These are phyloP conservation scores for Aspergillus biplanus DNA, from an alignment of 495 filamentous ascomycete genomes.

Conservation along the genomic window DNA sequence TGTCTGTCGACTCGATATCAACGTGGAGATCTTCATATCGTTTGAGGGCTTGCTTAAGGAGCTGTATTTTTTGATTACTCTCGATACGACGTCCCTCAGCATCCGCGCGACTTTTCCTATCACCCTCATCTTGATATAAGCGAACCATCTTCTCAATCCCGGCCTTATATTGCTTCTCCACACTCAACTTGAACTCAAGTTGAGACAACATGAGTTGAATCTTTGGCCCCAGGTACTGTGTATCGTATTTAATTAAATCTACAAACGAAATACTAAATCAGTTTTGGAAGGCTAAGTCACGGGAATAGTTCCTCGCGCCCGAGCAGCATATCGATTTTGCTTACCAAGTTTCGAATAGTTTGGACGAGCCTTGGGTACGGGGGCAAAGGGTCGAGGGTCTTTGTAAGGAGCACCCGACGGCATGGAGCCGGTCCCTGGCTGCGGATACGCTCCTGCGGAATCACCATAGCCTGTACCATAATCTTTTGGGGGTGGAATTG, in stretches of 20 bases:
- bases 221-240: conserved; percentile 89
- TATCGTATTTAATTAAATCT: conserved; percentile 99
- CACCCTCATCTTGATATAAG: conserved; percentile 97
- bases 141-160: conserved; percentile 99
- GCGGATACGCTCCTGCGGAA: conserved; percentile 57
- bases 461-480: conserved; percentile 60
- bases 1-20: conserved; percentile 83
- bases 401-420: conserved; percentile 81
- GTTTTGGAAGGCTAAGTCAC: neutral
- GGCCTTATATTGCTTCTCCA: conserved; percentile 99
- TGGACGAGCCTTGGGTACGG: conserved; percentile 72
- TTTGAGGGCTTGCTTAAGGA: conserved; percentile 93
- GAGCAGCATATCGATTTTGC: conserved; percentile 6
- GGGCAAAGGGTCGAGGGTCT: conserved; percentile 68
- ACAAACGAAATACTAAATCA: conserved; percentile 11
- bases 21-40: conserved; percentile 98
- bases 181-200: conserved; percentile 97
- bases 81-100: conserved; percentile 87
- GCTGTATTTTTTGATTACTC: conserved; percentile 96
- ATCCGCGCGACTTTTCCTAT: conserved; percentile 91
- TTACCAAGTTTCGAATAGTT: conserved; percentile 97
- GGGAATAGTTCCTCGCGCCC: neutral
- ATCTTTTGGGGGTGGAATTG: conserved; percentile 70
- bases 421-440: conserved; percentile 69
- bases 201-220: conserved; percentile 99